Evolutionary conservation across 2,329 filamentous ascomycete genomes (phyloP).

Genomic region (Mycosphaerella sp.): DNA sequence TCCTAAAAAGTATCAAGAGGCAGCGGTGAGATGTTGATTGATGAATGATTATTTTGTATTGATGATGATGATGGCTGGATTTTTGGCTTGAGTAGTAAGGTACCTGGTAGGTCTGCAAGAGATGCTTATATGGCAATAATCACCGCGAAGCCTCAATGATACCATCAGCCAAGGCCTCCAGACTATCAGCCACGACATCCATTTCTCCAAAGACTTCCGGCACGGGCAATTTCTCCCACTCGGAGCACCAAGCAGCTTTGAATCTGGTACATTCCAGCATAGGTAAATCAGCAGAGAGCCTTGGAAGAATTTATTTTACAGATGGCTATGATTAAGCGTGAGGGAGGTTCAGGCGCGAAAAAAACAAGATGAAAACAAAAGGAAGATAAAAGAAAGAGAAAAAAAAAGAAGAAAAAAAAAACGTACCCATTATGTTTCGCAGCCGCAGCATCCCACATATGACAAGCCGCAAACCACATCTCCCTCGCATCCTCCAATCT

Average conservation of each 20-base stretch:
- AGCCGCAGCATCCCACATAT: constrained; percentile 53
- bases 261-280: constrained; percentile 28
- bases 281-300: neutral
- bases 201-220: constrained; percentile 42
- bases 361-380: too few relatives aligned
- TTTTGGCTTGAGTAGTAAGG: too few relatives aligned
- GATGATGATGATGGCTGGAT: too few relatives aligned
- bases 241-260: constrained; percentile 47
- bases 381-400: too few relatives aligned
- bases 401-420: neutral
- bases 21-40: too few relatives aligned
- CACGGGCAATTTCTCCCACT: constrained; percentile 47
- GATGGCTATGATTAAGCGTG: too few relatives aligned
- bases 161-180: constrained; percentile 1
- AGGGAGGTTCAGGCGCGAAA: too few relatives aligned
- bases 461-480: constrained; percentile 53
- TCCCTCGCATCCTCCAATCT: constrained; percentile 33
- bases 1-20: too few relatives aligned
- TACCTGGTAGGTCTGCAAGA: too few relatives aligned
- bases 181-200: constrained; percentile 1
- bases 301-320: too few relatives aligned
- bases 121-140: neutral
- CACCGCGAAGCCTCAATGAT: neutral
- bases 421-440: constrained; percentile 41
- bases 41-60: too few relatives aligned